Evolutionary conservation across 176 grass and related monocot species (phyloP).

Genomic region (Avena atlantica): DNA sequence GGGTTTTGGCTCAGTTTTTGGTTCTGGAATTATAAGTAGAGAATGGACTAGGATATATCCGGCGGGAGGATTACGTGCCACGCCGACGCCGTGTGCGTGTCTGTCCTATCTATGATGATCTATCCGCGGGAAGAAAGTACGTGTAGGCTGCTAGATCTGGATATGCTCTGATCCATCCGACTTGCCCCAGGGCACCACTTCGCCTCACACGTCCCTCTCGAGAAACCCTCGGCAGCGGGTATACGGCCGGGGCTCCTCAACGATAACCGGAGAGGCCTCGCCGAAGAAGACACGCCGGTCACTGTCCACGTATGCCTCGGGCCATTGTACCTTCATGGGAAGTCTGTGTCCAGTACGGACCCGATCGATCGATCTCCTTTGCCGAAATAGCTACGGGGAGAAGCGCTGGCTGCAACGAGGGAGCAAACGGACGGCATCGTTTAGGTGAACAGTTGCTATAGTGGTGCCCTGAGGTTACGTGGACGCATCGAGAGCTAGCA

Average conservation of each 20-base stretch:
- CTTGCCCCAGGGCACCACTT: not conserved
- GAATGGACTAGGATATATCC: not conserved
- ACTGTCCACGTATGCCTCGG: not conserved
- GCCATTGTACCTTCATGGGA: constrained; percentile 14
- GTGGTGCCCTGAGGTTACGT: not conserved
- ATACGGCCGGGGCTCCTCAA: not conserved
- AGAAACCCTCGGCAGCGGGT: constrained; percentile 18
- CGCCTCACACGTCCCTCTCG: constrained; percentile 43
- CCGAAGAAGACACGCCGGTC: constrained; percentile 34
- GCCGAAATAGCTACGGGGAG: not conserved
- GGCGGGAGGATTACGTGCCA: not conserved
- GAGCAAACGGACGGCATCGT: not conserved
- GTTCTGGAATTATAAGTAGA: not conserved
- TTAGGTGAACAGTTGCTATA: constrained; percentile 36
- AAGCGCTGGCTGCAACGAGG: not conserved
- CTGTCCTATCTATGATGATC: not conserved
- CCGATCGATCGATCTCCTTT: not conserved
- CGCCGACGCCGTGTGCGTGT: not conserved
- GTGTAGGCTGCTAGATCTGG: not conserved
- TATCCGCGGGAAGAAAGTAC: not conserved
- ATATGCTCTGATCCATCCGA: constrained; percentile 32
- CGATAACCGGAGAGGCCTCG: not conserved
- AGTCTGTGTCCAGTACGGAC: not conserved
- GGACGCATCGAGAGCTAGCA: not conserved
- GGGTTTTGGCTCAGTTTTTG: not conserved